These are phyloP conservation scores for maize (Zea mays) DNA, from an alignment of 176 grass and related monocot species.

Conservation along the genomic window DNA sequence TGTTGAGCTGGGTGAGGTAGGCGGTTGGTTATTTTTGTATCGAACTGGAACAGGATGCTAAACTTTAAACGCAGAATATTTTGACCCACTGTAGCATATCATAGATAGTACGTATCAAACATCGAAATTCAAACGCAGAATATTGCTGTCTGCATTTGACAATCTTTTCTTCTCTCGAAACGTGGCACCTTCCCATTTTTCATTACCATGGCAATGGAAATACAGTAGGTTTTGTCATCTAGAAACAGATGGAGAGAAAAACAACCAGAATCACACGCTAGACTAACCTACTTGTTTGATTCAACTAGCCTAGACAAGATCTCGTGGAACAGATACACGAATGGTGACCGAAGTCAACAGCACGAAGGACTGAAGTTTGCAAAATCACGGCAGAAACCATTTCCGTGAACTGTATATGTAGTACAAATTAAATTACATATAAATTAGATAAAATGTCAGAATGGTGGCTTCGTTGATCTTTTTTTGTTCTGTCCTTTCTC, in stretches of 20 bases:
- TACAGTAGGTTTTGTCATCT: not conserved
- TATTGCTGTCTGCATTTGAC: not conserved
- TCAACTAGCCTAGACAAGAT: too few relatives aligned
- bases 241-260: not conserved
- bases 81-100: not conserved
- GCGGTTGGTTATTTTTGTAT: not conserved
- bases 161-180: not conserved
- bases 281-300: too few relatives aligned
- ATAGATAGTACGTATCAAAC: not conserved
- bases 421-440: too few relatives aligned
- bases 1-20: not conserved
- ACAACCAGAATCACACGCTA: too few relatives aligned
- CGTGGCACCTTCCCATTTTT: not conserved
- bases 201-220: not conserved
- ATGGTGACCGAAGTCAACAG: too few relatives aligned
- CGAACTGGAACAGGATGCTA: not conserved
- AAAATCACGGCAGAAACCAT: too few relatives aligned
- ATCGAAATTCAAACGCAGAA: not conserved
- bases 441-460: too few relatives aligned
- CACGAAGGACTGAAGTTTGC: too few relatives aligned
- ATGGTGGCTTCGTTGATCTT: too few relatives aligned
- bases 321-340: too few relatives aligned
- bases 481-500: too few relatives aligned
- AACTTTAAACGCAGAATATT: not conserved
- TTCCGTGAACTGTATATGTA: too few relatives aligned